Percentiles rank a stretch among this genome's conserved stretches.
Evolutionary conservation across 768 basidiomycete species (phyloP).

Genomic region (Russula emetica): DNA sequence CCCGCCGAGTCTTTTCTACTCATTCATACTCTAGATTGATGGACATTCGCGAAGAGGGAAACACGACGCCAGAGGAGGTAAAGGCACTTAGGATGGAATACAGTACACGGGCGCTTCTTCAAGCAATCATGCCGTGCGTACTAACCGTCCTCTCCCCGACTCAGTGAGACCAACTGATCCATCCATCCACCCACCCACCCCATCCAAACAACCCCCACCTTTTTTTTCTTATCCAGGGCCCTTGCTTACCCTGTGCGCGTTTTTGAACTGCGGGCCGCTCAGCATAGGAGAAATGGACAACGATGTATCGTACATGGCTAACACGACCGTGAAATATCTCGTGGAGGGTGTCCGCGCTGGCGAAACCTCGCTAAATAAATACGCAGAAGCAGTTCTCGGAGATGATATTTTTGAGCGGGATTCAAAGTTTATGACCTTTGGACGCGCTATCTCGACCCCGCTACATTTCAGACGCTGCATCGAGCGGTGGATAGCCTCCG

Average conservation of each 20-base stretch:
- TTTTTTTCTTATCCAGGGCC: constrained; percentile 36
- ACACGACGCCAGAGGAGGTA: constrained; percentile 46
- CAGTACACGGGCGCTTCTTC: constrained; percentile 78
- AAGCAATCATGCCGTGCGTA: constrained; percentile 73
- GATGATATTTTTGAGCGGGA: background rate
- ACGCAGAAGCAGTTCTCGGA: constrained; percentile 5
- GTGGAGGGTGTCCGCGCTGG: constrained; percentile 7
- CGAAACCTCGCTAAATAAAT: background rate
- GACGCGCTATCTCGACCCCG: background rate
- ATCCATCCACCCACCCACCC: background rate
- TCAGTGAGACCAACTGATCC: background rate
- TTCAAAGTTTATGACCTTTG: background rate
- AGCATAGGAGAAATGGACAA: background rate
- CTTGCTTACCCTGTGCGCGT: background rate
- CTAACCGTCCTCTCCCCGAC: background rate
- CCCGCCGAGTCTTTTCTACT: background rate
- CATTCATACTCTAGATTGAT: constrained; percentile 41
- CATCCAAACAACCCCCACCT: no score
- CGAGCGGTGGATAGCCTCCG: background rate
- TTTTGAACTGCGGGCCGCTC: background rate
- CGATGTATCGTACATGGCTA: background rate
- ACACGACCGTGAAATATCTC: constrained; percentile 15
- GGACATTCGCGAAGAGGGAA: constrained; percentile 48
- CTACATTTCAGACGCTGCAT: background rate
- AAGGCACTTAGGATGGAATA: constrained; percentile 67